A percentile compares a stretch with the other conserved stretches of the same genome.
Conservation (phyloP, 148 eudicot species). For the Rhododendron kiyosumense region DNA sequence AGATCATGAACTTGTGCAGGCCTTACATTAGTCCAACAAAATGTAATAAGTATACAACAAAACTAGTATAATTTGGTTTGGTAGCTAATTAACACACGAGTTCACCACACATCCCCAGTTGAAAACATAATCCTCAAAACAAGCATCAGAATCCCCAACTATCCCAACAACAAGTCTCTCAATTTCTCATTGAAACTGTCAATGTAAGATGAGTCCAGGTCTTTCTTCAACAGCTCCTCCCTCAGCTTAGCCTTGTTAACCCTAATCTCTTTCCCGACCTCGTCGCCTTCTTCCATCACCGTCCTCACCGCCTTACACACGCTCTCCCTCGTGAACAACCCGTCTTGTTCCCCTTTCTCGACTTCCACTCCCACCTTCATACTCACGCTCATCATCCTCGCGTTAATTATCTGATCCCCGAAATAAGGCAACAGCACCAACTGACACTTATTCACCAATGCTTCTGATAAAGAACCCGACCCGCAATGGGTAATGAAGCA, state of each 20-base stretch:
- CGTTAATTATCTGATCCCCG: background rate
- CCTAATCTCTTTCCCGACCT: background rate
- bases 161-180: background rate
- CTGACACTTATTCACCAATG: background rate
- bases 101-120: background rate
- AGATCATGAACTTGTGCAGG: background rate
- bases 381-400: background rate
- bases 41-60: background rate
- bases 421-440: background rate
- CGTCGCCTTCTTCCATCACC: slow-evolving; percentile 8
- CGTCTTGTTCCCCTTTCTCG: slow-evolving; percentile 6
- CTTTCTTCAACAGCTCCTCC: background rate
- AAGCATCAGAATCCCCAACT: background rate
- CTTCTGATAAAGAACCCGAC: background rate
- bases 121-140: background rate
- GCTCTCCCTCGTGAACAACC: slow-evolving; percentile 6
- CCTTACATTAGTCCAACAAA: background rate
- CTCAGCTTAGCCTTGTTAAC: slow-evolving; percentile 1
- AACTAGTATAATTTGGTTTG: background rate
- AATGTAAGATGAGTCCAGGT: background rate
- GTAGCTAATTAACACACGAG: background rate
- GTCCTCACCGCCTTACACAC: slow-evolving; percentile 7
- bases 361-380: slow-evolving; percentile 12
- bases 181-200: slow-evolving; percentile 1
- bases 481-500: slow-evolving; percentile 12